Conservation (phyloP, 2,329 filamentous ascomycete species). For the Ophiostoma novo-ulmi region DNA sequence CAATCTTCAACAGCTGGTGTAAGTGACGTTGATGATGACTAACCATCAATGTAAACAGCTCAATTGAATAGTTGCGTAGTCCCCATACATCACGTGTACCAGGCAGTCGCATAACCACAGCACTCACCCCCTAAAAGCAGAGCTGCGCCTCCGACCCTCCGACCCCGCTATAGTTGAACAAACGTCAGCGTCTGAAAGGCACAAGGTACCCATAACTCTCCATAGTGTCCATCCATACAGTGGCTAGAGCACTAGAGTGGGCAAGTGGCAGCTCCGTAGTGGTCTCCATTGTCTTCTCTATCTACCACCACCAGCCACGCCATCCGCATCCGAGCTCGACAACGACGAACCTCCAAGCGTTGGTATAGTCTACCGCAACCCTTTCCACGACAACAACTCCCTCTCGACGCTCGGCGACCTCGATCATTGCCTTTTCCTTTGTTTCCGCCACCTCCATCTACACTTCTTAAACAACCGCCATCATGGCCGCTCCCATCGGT, state of each 20-base stretch:
- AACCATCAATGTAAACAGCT: not conserved
- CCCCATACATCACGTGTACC: constrained; percentile 1
- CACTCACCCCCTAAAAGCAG: constrained; percentile 17
- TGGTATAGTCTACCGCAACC: not conserved
- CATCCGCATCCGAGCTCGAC: constrained; percentile 17
- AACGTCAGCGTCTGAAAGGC: constrained; percentile 21
- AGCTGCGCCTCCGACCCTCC: constrained; percentile 21
- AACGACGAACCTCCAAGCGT: constrained; percentile 9
- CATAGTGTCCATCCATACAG: too few species aligned
- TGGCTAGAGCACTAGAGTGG: not conserved
- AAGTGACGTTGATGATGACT: not conserved
- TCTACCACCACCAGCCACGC: not conserved
- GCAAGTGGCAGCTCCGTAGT: not conserved
- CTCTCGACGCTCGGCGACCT: not conserved
- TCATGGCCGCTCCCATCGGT: constrained; percentile 53
- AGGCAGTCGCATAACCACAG: constrained; percentile 20
- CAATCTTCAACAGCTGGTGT: not conserved
- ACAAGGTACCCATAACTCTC: not conserved
- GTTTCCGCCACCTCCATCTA: not conserved
- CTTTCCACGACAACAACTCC: not conserved
- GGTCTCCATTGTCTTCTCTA: not conserved
- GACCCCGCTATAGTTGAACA: constrained; percentile 22
- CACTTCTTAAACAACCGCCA: constrained; percentile 19
- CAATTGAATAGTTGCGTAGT: not conserved
- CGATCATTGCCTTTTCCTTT: not conserved